These are phyloP conservation scores for Pholiota conissans DNA, from an alignment of 768 basidiomycete genomes.

Conservation along the genomic window DNA sequence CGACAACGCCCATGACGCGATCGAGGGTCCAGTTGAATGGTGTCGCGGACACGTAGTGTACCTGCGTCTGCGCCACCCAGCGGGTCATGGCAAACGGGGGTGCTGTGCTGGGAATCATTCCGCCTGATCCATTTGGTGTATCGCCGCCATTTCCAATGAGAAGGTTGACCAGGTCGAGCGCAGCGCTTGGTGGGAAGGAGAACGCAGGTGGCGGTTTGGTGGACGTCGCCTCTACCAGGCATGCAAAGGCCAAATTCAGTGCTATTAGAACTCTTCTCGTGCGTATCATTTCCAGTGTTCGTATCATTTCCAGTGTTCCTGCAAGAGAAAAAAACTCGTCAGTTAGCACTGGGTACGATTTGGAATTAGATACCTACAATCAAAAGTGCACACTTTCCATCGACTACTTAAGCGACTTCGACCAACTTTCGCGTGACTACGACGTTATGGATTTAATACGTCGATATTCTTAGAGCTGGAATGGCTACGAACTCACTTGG, in stretches of 20 bases:
- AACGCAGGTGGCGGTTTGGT: constrained; percentile 16
- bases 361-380: neutral
- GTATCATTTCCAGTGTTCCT: neutral
- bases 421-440: neutral
- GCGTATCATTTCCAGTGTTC: neutral
- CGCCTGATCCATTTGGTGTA: constrained; percentile 68
- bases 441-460: neutral
- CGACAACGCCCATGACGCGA: constrained; percentile 72
- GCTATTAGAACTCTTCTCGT: neutral
- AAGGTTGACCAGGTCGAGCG: constrained; percentile 20
- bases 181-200: constrained; percentile 11
- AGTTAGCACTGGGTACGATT: neutral
- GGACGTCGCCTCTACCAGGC: constrained; percentile 7
- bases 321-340: neutral
- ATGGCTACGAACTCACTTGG: neutral
- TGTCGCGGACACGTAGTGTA: constrained; percentile 73
- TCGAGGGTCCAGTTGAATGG: constrained; percentile 64
- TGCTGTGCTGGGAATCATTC: constrained; percentile 74
- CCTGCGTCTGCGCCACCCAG: constrained; percentile 80
- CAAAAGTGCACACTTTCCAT: neutral
- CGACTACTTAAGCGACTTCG: neutral
- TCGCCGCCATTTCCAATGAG: constrained; percentile 76
- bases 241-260: neutral
- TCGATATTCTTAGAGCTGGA: neutral
- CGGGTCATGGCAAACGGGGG: constrained; percentile 87